Evolutionary conservation across 495 filamentous ascomycete genomes (phyloP).

Genomic region (Aspergillus sparsus): DNA sequence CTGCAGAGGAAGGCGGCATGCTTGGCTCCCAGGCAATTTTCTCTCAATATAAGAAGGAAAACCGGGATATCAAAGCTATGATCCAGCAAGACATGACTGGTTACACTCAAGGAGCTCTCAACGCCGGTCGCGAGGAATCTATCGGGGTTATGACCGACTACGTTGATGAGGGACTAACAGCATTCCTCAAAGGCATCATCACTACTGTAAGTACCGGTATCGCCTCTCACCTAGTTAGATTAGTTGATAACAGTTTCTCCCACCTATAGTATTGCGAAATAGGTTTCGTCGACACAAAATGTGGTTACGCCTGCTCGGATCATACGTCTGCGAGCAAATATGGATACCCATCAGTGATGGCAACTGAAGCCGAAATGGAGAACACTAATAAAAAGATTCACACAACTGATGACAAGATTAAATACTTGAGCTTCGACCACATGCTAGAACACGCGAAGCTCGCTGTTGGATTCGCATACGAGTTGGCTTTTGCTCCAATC

Average conservation of each 20-base stretch:
- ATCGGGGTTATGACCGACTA: slow-evolving; percentile 94
- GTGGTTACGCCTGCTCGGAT: slow-evolving; percentile 96
- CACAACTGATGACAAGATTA: slow-evolving; percentile 81
- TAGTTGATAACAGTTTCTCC: slow-evolving; percentile 13
- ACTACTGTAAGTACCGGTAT: slow-evolving; percentile 55
- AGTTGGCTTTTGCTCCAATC: slow-evolving; percentile 61
- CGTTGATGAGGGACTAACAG: slow-evolving; percentile 78
- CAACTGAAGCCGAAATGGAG: slow-evolving; percentile 88
- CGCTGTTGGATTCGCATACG: slow-evolving; percentile 86
- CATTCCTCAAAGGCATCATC: slow-evolving; percentile 89
- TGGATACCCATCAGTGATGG: slow-evolving; percentile 93
- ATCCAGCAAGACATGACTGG: slow-evolving; percentile 99
- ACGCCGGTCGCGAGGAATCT: slow-evolving; percentile 79
- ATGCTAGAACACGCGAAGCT: slow-evolving; percentile 97
- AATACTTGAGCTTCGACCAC: slow-evolving; percentile 90
- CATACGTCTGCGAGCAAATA: slow-evolving; percentile 96
- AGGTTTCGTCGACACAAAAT: slow-evolving; percentile 87
- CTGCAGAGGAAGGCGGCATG: slow-evolving; percentile 87
- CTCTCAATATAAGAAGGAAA: slow-evolving; percentile 71
- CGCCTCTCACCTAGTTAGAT: not conserved
- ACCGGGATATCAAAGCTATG: slow-evolving; percentile 89
- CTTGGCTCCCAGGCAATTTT: slow-evolving; percentile 88
- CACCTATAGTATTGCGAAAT: slow-evolving; percentile 77
- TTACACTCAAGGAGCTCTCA: slow-evolving; percentile 77
- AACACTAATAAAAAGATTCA: slow-evolving; percentile 89